Evolutionary conservation across 306 rosid genomes (phyloP).

Genomic region (Prunus mira): DNA sequence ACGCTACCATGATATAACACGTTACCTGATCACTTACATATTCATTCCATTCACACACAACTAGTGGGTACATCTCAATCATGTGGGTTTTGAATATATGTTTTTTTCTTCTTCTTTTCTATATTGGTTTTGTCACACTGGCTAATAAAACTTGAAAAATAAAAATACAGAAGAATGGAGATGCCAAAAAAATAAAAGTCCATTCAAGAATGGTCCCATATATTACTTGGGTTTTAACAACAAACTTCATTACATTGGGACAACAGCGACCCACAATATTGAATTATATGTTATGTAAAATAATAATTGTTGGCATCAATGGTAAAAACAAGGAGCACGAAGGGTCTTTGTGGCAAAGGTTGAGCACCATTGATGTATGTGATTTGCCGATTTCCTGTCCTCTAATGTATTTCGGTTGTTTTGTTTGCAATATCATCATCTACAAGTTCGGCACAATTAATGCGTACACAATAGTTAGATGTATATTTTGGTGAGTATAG

Average conservation of each 20-base stretch:
- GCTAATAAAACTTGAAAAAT: not conserved
- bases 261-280: not conserved
- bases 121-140: no score
- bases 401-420: not conserved
- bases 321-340: not conserved
- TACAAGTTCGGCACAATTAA: slow-evolving; percentile 2
- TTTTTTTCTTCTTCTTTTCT: no score
- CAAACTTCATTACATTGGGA: not conserved
- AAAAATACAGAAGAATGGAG: not conserved
- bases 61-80: no score
- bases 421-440: not conserved
- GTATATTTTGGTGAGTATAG: not conserved
- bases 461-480: not conserved
- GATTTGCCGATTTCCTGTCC: not conserved
- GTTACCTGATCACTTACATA: no score
- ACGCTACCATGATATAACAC: no score
- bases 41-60: no score
- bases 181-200: not conserved
- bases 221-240: not conserved
- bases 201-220: not conserved
- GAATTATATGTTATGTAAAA: not conserved
- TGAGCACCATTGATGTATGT: not conserved
- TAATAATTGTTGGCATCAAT: not conserved
- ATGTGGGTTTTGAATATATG: no score
- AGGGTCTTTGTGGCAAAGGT: not conserved